Evolutionary conservation across 2,329 filamentous ascomycete species (phyloP), one percentile per base, ranked within the genome.

Genomic region (Triangularia verruculosa): DNA sequence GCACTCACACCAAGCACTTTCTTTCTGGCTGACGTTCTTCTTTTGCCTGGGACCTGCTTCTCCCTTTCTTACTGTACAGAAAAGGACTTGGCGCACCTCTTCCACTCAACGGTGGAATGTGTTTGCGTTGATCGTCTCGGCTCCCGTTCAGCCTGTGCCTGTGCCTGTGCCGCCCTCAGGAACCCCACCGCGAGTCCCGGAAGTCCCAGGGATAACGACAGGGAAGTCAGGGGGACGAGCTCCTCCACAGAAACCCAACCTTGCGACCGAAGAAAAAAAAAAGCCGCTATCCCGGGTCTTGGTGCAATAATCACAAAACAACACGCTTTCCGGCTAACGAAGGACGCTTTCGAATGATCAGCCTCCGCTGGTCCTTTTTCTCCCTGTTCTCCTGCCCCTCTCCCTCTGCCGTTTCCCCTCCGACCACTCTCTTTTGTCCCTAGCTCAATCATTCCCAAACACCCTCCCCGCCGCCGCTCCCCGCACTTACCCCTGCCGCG

Each of bases 401-500:
- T 15, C 32, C 54, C 47, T 63, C 53, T 43, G 47, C 61, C 61
- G 56, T 58, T 51, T 39, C 63, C 62, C 57, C 53, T 69, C 62
- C 64, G 65, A 66, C 64, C 66, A 62, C 63, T 61, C 65, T 47
- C 53, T 68, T 67, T 68, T 67, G 55, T 32, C 56, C 34, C 57
- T 68, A 66, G 65, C 57, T 61, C 66, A 72, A 71, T 71, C 67
- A 69, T 70, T 72, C 68, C 69, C 71, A 74, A 72, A 72, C 70
- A 64, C 57, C 61, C 63, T 65, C 68, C 68, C 67, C 62, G 63
- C 66, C 64, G 69, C 69, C 61, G 68, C 68, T 66, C 68, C 71
- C 72, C 71, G 71, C 71, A 73, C 65, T 69, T 68, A 70, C 71
- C 73, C 71, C 70, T 70, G 67, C 66, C 70, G 66, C 64, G 63